Evolutionary conservation across 2,329 filamentous ascomycete genomes (phyloP), one percentile per base, ranked within the genome.

Genomic region (Hymenoscyphus linearis): DNA sequence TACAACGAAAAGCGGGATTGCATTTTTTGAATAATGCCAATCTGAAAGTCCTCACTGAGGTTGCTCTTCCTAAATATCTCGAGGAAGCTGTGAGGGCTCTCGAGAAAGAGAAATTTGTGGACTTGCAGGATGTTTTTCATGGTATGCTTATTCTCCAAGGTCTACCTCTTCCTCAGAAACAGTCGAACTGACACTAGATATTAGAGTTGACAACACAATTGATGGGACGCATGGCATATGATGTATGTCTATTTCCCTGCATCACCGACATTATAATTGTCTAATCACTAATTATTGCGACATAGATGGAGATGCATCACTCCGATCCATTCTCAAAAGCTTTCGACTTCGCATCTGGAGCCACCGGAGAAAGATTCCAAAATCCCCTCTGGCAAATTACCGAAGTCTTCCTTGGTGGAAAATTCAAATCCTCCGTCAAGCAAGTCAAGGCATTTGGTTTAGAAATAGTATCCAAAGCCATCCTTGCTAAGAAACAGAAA

Each of bases 141-240:
- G 84, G 40, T 47, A 22, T 14, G 2, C 6, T 47, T 4, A 12
- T 16, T 18, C 16, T n/a, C n/a, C 1, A 47, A 18, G 9, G 1
- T 18, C 4, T 10, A 25, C 40, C 22, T 22, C 4, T 47, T 25
- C 18, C 14, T 12, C 40, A 47, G 1, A 22, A 47, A 47, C 9
- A n/a, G 9, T 10, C 18, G 3, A 10, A 47, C 40, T 47, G 18
- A 47, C 3, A 25, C 9, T 22, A 5, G 7, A 3, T n/a, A 3
- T 2, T 47, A 47, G 40, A 87, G 69, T 79, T 88, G 53, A 88
- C 85, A 1, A 87, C 85, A 25, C 79, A 84, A 61, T 69, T 88
- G 26, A 87, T 88, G 82, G 85, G 85, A n/a, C 79, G 80, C 63
- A 85, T 87, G 82, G 85, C 85, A 14, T 88, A 88, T 66, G 82